A percentile compares a stretch with the other conserved stretches of the same genome.
phyloP scores from a whole-genome alignment of 1,284 basidiomycete species.

The Microbotryum silenes-acaulis region DNA sequence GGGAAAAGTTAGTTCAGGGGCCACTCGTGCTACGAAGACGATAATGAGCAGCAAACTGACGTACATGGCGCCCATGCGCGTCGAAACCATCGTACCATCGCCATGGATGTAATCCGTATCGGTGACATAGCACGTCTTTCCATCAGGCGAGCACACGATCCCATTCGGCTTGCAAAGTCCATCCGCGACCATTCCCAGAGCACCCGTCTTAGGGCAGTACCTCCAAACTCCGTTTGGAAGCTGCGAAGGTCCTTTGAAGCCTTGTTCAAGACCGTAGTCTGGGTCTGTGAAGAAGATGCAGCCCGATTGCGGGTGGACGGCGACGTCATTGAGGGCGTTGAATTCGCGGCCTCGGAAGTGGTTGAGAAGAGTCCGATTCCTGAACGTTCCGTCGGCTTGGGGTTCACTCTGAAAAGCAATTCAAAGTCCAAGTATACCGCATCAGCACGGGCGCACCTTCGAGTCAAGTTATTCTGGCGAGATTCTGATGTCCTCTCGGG shows the following conservation, averaged over 20 bases:
- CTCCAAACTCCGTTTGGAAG: constrained; percentile 66
- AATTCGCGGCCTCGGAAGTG: constrained; percentile 63
- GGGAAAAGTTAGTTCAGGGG: neutral
- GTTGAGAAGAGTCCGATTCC: constrained; percentile 41
- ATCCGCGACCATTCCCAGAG: constrained; percentile 61
- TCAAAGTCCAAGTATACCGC: too few relatives aligned
- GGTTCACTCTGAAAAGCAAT: too few relatives aligned
- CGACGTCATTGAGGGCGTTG: constrained; percentile 70
- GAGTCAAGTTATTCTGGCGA: too few relatives aligned
- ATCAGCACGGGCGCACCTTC: too few relatives aligned
- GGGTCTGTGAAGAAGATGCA: constrained; percentile 65
- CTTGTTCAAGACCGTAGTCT: constrained; percentile 45
- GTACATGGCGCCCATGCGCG: constrained; percentile 6
- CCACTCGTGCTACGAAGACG: neutral
- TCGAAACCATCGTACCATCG: constrained; percentile 3
- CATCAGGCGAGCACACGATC: constrained; percentile 60
- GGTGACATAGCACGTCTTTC: constrained; percentile 58
- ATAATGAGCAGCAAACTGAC: neutral
- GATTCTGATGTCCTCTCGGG: too few relatives aligned
- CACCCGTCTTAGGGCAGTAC: constrained; percentile 56
- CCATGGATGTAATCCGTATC: constrained; percentile 36
- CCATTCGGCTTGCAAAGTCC: constrained; percentile 55
- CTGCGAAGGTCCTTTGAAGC: constrained; percentile 57
- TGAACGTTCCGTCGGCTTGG: neutral
- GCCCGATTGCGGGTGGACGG: constrained; percentile 57